These are phyloP conservation scores for Populus tomentosa DNA, from an alignment of 441 rosid species.

Conservation along the genomic window DNA sequence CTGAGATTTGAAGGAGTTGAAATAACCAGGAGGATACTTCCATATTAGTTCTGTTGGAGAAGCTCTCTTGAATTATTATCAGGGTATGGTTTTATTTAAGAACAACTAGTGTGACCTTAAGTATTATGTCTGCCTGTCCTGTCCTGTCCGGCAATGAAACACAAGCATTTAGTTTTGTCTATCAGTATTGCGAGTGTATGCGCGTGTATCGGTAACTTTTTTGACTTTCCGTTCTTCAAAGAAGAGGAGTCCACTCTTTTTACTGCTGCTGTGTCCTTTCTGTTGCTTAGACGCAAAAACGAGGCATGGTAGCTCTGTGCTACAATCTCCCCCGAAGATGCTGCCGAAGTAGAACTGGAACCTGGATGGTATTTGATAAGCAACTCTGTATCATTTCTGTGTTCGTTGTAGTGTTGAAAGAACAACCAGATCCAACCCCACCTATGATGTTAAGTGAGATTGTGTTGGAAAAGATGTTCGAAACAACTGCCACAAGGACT, in stretches of 20 bases:
- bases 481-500: too few relatives aligned
- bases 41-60: neutral
- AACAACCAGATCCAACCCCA: neutral
- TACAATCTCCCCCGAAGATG: too few relatives aligned
- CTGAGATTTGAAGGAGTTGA: slow-evolving; percentile 18
- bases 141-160: neutral
- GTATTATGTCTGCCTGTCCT: neutral
- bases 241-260: neutral
- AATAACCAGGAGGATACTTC: neutral
- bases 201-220: neutral
- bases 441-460: neutral
- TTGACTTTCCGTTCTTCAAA: neutral
- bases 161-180: neutral
- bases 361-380: neutral
- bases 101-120: neutral
- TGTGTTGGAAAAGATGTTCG: neutral
- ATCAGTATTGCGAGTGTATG: neutral
- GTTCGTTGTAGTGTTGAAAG: neutral
- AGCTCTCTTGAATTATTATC: neutral
- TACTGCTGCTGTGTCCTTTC: neutral
- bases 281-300: neutral
- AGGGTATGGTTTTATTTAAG: neutral
- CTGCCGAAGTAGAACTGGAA: too few relatives aligned
- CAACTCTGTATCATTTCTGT: too few relatives aligned
- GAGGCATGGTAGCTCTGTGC: neutral